phyloP scores from a whole-genome alignment of 2,329 filamentous ascomycete genomes.

The Fusarium longipes region DNA sequence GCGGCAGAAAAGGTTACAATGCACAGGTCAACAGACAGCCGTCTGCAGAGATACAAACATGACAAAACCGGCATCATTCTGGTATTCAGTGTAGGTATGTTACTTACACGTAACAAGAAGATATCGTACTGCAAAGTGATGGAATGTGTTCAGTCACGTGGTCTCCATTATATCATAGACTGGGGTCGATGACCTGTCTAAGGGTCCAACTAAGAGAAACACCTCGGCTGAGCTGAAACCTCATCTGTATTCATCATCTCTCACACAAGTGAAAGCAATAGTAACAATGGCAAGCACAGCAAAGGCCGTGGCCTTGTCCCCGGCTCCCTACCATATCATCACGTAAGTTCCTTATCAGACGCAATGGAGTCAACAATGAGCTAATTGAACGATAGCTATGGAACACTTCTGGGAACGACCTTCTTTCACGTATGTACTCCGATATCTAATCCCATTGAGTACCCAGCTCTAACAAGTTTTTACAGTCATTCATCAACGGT shows the following conservation, averaged over 20 bases:
- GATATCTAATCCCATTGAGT: background rate
- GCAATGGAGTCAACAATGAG: background rate
- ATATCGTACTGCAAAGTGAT: background rate
- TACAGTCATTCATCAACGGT: conserved; percentile 79
- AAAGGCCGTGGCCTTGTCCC: conserved; percentile 67
- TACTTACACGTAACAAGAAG: background rate
- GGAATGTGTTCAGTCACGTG: conserved; percentile 45
- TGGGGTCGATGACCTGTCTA: conserved; percentile 9
- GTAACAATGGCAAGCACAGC: conserved; percentile 61
- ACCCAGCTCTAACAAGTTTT: conserved; percentile 14
- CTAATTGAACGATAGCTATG: conserved; percentile 71
- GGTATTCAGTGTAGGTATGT: background rate
- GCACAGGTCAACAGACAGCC: background rate
- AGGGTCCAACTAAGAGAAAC: background rate
- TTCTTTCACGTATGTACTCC: conserved; percentile 77
- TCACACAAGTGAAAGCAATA: conserved; percentile 2
- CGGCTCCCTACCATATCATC: conserved; percentile 80
- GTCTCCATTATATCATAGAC: conserved; percentile 42
- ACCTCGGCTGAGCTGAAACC: conserved; percentile 25
- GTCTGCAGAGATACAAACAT: background rate
- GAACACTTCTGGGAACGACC: conserved; percentile 85
- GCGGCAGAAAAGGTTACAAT: background rate
- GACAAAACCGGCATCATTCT: background rate
- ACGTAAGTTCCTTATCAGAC: conserved; percentile 62
- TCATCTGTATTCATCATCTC: conserved; percentile 11